Evolutionary conservation across 1,139 yeast species (phyloP).

Genomic region (Saccharomyces hybrid): DNA sequence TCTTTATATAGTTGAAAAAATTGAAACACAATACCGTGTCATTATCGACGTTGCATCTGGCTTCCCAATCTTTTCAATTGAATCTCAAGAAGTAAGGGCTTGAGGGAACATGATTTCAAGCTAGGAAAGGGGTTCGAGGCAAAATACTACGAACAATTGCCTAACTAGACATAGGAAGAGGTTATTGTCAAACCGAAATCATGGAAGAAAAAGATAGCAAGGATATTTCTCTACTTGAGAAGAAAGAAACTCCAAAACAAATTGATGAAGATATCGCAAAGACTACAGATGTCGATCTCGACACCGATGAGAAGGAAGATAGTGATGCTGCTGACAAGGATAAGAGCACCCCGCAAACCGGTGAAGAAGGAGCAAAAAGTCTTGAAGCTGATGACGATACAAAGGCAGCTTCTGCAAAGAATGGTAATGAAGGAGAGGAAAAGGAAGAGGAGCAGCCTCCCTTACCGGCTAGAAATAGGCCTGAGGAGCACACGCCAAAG

Average conservation of each 20-base stretch:
- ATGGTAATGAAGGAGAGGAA: neutral
- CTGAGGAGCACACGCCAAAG: slow-evolving; percentile 36
- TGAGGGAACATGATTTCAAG: neutral
- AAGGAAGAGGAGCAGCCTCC: slow-evolving; percentile 43
- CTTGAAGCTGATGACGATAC: neutral
- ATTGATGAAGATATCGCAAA: neutral
- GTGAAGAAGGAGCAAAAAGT: neutral
- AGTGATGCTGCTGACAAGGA: slow-evolving; percentile 1
- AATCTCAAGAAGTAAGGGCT: neutral
- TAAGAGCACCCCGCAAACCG: neutral
- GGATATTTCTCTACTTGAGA: slow-evolving; percentile 4
- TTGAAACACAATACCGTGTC: neutral
- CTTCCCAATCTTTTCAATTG: neutral
- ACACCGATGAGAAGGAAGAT: slow-evolving; percentile 6
- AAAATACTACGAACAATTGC: neutral
- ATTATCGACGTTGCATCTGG: neutral
- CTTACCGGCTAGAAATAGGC: slow-evolving; percentile 56
- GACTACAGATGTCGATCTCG: slow-evolving; percentile 1
- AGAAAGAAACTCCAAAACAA: neutral
- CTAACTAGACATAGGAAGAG: neutral
- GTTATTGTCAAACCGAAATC: neutral
- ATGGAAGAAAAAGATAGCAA: neutral
- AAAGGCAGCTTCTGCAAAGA: neutral
- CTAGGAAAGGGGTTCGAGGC: neutral
- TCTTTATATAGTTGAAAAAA: neutral